Conservation (phyloP, 2,329 filamentous ascomycete genomes). For the Colletotrichum sp. region DNA sequence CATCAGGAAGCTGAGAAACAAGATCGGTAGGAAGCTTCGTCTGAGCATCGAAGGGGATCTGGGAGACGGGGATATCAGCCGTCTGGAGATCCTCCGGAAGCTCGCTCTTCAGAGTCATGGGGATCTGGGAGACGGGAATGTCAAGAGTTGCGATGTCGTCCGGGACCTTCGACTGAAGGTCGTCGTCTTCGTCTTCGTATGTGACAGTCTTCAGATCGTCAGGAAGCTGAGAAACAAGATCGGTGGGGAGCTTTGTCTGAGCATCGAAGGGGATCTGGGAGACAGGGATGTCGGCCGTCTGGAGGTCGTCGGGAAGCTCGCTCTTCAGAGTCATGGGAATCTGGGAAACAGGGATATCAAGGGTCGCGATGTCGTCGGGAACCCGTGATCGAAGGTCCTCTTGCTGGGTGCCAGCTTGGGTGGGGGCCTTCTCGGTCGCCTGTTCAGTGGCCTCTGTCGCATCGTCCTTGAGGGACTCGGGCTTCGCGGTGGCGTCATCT, state of each 20-base stretch:
- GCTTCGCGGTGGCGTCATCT: neutral
- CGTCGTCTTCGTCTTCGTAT: neutral
- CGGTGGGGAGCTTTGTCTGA: conserved; percentile 8
- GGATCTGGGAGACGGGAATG: conserved; percentile 12
- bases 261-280: conserved; percentile 14
- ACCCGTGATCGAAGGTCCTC: neutral
- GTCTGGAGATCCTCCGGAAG: conserved; percentile 21
- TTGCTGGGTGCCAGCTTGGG: neutral
- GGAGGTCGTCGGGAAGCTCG: conserved; percentile 19
- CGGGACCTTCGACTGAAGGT: neutral
- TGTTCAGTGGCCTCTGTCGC: neutral
- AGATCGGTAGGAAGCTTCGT: conserved; percentile 11
- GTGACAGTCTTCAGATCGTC: neutral
- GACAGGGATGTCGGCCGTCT: conserved; percentile 18
- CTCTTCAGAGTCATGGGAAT: conserved; percentile 10
- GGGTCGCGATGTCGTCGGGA: conserved; percentile 2
- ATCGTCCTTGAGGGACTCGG: conserved; percentile 4
- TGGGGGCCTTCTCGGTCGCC: neutral
- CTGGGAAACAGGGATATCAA: conserved; percentile 13
- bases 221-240: conserved; percentile 5
- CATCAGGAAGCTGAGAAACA: conserved; percentile 4
- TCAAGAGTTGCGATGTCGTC: conserved; percentile 13
- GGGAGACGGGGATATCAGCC: conserved; percentile 13
- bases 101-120: conserved; percentile 9
- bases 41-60: conserved; percentile 9